Evolutionary conservation across 352 stramenopile genomes (phyloP).

Genomic region (Chrysophaeum taylorii): DNA sequence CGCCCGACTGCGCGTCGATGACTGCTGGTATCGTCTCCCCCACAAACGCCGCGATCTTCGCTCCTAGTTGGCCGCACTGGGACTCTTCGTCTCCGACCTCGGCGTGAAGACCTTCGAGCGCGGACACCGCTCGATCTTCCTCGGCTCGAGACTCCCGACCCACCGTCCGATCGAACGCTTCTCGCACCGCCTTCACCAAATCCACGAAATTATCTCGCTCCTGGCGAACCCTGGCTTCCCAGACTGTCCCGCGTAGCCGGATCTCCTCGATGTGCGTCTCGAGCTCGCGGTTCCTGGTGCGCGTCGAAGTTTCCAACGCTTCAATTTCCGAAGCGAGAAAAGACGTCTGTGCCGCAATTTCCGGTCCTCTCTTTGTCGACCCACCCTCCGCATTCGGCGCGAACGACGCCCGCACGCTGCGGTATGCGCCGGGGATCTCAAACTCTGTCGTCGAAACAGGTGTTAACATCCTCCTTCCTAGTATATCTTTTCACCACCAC

Average conservation of each 20-base stretch:
- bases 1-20: constrained; percentile 68
- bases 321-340: constrained; percentile 64
- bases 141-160: constrained; percentile 23
- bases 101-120: constrained; percentile 17
- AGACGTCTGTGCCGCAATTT: no score
- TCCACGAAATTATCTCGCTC: no score
- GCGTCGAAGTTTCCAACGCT: constrained; percentile 58
- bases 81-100: constrained; percentile 40
- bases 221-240: constrained; percentile 46
- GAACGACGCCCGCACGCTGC: no score
- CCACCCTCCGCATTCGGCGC: no score
- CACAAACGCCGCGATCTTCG: no score
- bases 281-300: constrained; percentile 67
- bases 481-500: no score
- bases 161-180: constrained; percentile 29
- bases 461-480: no score
- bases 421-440: no score
- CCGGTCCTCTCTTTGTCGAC: no score
- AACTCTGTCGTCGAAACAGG: no score
- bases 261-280: constrained; percentile 61
- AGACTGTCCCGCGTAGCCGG: constrained; percentile 44
- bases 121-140: constrained; percentile 19
- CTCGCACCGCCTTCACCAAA: no score
- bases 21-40: constrained; percentile 67
- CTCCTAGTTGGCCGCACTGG: no score